Evolutionary conservation across 768 basidiomycete genomes (phyloP).

Genomic region (Amanita molliuscula): DNA sequence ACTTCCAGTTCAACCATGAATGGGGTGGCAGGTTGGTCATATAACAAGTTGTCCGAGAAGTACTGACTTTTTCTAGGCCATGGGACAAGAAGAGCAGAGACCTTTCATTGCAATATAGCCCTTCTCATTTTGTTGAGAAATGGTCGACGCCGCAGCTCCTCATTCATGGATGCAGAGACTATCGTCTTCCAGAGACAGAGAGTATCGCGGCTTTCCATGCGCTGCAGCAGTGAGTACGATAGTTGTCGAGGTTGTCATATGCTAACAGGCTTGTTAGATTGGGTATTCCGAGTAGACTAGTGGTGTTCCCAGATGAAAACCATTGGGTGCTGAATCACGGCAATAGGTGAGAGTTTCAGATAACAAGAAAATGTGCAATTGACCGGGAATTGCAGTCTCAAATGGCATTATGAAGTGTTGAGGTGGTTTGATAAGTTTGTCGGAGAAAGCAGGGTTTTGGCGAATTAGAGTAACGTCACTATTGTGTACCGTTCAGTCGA

Average conservation of each 20-base stretch:
- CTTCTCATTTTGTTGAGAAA: constrained; percentile 69
- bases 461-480: constrained; percentile 1
- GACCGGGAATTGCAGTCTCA: constrained; percentile 40
- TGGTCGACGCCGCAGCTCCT: constrained; percentile 83
- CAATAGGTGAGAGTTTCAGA: constrained; percentile 42
- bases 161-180: constrained; percentile 86
- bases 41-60: not conserved
- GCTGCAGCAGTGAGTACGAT: constrained; percentile 57
- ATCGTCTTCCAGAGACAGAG: constrained; percentile 77
- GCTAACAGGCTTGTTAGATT: constrained; percentile 28
- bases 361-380: not conserved
- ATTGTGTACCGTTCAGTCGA: too few relatives aligned
- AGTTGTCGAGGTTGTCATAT: not conserved
- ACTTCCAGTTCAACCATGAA: constrained; percentile 67
- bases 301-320: constrained; percentile 86
- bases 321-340: constrained; percentile 84
- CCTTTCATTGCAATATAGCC: constrained; percentile 60
- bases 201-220: constrained; percentile 81
- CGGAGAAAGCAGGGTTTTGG: constrained; percentile 18
- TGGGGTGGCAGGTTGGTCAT: constrained; percentile 55
- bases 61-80: constrained; percentile 27
- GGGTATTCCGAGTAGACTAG: constrained; percentile 62
- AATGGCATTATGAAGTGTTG: constrained; percentile 95
- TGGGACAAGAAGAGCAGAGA: constrained; percentile 54
- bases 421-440: constrained; percentile 75